Evolutionary conservation across 106 monocot species (phyloP), one percentile per base, ranked within the genome.

Genomic region (Dactylorhiza incarnata): DNA sequence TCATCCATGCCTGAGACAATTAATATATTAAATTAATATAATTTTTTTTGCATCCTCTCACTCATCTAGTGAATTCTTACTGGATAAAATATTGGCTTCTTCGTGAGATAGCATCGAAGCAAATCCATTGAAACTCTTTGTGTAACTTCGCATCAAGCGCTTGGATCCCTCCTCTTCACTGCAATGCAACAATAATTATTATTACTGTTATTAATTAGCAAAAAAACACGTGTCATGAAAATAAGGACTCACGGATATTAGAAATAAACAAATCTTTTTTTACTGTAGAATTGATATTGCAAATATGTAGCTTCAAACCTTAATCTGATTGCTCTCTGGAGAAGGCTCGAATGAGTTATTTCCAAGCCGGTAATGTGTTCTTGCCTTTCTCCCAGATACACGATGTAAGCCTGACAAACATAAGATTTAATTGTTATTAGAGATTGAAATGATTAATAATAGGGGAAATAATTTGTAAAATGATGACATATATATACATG

Each of bases 51-150:
- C 37, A 0, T 37, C 37, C 37, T 37, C 37, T 3, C 37, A 37
- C 37, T 37, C 37, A 37, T 37, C 37, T 3, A 3, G 37, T 37
- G 37, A 37, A 15, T 11, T 52, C 74, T 74, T 79, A 75, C 83
- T 45, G 10, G 75, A 62, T n/a, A 84, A 29, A 19, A 48, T 66
- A 22, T 68, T 51, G 9, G 47, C 54, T 68, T 84, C 80, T 46
- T 76, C 69, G 4, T 48, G 58, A 0, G 76, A 37, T 4, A 84
- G 80, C 26, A 58, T 55, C 0, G 80, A 80, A 5, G 80, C 84
- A 29, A 84, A 80, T 43, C 77, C 84, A 69, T 84, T 77, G 63
- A 84, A 76, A 29, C 80, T 80, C 77, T 74, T 80, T 44, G 25
- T 80, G 53, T 84, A 84, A 50, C 74, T 77, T 53, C 48, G 46